Base-by-base conservation (phyloP, 805 yeast species). In the Candida alai region DNA sequence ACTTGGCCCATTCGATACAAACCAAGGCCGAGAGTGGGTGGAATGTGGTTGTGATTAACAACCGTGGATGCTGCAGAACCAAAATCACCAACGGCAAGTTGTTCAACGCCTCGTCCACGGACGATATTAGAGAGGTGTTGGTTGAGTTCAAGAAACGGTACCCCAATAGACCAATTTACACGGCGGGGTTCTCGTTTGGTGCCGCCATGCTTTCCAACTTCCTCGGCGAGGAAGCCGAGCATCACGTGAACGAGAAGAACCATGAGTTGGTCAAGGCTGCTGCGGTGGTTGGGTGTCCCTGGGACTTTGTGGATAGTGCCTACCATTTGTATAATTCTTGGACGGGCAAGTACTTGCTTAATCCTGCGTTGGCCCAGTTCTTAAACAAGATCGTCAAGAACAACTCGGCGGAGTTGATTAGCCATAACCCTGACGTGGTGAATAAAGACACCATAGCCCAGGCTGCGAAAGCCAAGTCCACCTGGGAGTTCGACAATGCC, bases 181-280 rank as follows among this genome's bases (percentile, higher is more conserved):
- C 80, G 20, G 76, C 75, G n/a, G 95, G 95, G 3, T 80, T 80
- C 49, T 80, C 89, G n/a, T 69, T 85, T 35, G 95, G 95, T 2
- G 89, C 83, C 0, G 70, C 80, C 3, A 69, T 85, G 20, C 62
- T 84, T 40, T 70, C 83, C 19, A 86, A 85, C 51, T 85, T 78
- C 54, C 52, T 85, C 14, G 90, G 88, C 7, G 81, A 76, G 48
- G 78, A 77, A 44, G 75, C 73, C 8, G 69, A 60, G 1, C 10
- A 9, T 10, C 23, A 21, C 23, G 10, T 21, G 15, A 50, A 44
- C 15, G 29, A 32, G 4, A 49, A 63, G n/a, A 54, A 64, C 17
- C 58, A 60, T 12, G 43, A 40, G 24, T 26, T 54, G 6, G 46
- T 64, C 25, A 48, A 55, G 34, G 76, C 80, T 17, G 88, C 84